Base-by-base conservation (phyloP, 495 filamentous ascomycete species). In the Xylaria castorea region DNA sequence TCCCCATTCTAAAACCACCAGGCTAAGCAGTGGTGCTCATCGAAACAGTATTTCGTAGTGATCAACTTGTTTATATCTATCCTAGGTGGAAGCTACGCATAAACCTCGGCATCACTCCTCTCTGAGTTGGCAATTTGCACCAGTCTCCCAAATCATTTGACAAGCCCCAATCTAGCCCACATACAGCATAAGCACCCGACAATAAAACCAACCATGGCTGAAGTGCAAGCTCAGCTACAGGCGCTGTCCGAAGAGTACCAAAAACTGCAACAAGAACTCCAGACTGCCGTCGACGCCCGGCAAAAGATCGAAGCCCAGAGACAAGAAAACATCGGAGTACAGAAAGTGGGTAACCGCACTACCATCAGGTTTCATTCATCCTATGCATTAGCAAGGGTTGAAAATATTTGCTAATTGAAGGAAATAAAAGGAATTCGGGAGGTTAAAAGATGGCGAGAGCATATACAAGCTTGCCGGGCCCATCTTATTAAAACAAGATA, bases 381-480 rank as follows among this genome's bases (percentile, higher is more conserved):
- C 9, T 6, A 20, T 38, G 1, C 38, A 20, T 34, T 48, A 1
- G 12, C 25, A 66, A 32, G 40, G 3, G 2, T 6, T 9, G 38
- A 5, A 16, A 14, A 11, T 3, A 1, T 42, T 46, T 22, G 38
- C 61, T 71, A 60, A 71, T 50, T 20, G 44, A 12, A 61, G 6
- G 11, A 61, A 36, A 60, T 60, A n/a, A 61, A 61, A 61, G 90
- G 96, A 99, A 84, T 98, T 99, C 81, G 82, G 87, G 40, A 86
- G 86, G 69, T 86, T 98, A 70, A 88, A 90, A 71, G 90, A 93
- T 61, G 90, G 91, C 73, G 90, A 95, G 72, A 93, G 91, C 65
- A 97, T 99, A 82, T 99, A 94, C 87, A 98, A 98, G 81, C 88
- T 97, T 46, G 89, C 97, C 65, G 96, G 96, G 1, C 96, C 96